Percentiles rank a stretch among this genome's conserved stretches.
Evolutionary conservation across 2,329 filamentous ascomycete species (phyloP).

Genomic region (Leptosphaerulina australis): DNA sequence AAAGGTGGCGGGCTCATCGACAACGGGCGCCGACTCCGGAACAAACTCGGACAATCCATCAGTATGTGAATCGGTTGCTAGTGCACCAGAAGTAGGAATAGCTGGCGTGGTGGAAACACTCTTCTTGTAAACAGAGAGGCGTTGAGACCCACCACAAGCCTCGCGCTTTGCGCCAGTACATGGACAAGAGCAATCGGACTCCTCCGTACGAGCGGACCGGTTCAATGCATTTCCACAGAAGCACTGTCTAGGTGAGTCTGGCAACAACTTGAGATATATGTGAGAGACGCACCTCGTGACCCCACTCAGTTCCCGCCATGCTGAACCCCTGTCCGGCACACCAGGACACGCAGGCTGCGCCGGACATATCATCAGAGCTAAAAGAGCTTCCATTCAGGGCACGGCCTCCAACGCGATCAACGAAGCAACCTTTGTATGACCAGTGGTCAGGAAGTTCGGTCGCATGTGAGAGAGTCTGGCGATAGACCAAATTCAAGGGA

Average conservation of each 20-base stretch:
- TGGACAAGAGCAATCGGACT: background rate
- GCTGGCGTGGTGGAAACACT: too few species aligned
- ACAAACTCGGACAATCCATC: too few species aligned
- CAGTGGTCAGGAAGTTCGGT: background rate
- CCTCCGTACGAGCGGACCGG: background rate
- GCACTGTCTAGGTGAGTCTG: background rate
- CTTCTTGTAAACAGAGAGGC: background rate
- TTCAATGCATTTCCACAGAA: conserved; percentile 1
- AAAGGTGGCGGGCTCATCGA: too few species aligned
- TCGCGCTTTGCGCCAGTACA: background rate
- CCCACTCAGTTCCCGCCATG: conserved; percentile 1
- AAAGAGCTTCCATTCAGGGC: background rate
- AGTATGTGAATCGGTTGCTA: too few species aligned
- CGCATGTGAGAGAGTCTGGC: background rate
- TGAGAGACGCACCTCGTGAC: background rate
- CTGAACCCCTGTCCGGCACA: conserved; percentile 1
- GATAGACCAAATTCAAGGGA: background rate
- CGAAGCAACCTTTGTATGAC: conserved; percentile 1
- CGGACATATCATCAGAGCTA: background rate
- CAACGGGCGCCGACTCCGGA: too few species aligned
- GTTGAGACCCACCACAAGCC: conserved; percentile 2
- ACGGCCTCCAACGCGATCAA: background rate
- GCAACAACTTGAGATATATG: too few species aligned
- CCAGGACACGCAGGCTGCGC: background rate
- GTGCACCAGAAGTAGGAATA: too few species aligned